Percentiles rank a stretch among this genome's conserved stretches.
Evolutionary conservation across 2,329 filamentous ascomycete genomes (phyloP).

Genomic region (Ophiostoma sp.): DNA sequence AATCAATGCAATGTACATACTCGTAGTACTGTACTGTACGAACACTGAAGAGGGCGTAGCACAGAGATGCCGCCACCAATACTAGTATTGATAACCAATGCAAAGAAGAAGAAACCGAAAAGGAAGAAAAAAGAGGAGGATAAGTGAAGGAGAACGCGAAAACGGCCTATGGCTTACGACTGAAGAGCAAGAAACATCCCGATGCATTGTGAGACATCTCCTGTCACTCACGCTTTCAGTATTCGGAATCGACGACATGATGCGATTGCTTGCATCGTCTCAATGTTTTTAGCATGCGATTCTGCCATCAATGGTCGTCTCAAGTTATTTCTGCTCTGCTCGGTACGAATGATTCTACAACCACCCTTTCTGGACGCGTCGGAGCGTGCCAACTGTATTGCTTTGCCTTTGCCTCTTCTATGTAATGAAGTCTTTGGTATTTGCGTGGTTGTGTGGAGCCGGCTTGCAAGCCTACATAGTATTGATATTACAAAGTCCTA

Average conservation of each 20-base stretch:
- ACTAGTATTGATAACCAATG: neutral
- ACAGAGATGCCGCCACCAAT: neutral
- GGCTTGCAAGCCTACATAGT: neutral
- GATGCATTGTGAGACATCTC: neutral
- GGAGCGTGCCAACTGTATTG: conserved; percentile 1
- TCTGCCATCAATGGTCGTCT: neutral
- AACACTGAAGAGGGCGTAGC: neutral
- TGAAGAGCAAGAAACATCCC: neutral
- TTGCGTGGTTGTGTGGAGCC: neutral
- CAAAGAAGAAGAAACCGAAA: neutral
- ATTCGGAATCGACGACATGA: neutral
- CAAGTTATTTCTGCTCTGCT: neutral
- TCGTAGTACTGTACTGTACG: too few relatives aligned
- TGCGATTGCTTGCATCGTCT: neutral
- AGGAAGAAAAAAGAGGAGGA: neutral
- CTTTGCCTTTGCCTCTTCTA: neutral
- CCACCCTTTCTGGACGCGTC: neutral
- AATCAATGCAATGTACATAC: neutral
- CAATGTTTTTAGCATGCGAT: neutral
- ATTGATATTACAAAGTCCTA: neutral
- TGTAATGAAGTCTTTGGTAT: neutral
- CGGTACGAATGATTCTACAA: neutral
- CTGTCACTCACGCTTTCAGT: neutral
- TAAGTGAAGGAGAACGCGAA: neutral
- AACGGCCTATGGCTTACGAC: neutral